phyloP scores from a whole-genome alignment of 768 basidiomycete genomes.

The Collybia sp. region DNA sequence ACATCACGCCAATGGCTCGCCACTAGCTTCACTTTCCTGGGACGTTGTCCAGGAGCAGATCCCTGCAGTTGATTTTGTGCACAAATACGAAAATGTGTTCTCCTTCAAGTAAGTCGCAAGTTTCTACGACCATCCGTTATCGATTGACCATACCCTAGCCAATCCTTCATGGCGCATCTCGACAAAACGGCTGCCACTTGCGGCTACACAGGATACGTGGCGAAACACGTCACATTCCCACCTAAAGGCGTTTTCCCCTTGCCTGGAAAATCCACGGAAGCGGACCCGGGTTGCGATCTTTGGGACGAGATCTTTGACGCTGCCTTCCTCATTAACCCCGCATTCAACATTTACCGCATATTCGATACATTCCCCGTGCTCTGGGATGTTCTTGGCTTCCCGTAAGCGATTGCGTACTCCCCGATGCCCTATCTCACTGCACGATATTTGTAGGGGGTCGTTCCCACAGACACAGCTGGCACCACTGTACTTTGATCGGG shows the following conservation, averaged over 20 bases:
- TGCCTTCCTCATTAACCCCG: slow-evolving; percentile 61
- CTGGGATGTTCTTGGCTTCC: slow-evolving; percentile 84
- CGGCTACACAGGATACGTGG: slow-evolving; percentile 58
- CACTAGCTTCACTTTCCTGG: slow-evolving; percentile 53
- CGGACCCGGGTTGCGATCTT: slow-evolving; percentile 53
- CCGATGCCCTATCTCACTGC: background rate
- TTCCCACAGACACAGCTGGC: slow-evolving; percentile 47
- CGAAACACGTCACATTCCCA: slow-evolving; percentile 62
- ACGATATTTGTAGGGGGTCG: slow-evolving; percentile 37
- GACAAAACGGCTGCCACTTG: slow-evolving; percentile 50
- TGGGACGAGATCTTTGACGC: slow-evolving; percentile 65
- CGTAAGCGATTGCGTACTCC: slow-evolving; percentile 32
- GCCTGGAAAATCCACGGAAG: slow-evolving; percentile 48
- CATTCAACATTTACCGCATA: slow-evolving; percentile 74
- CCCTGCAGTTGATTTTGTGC: slow-evolving; percentile 69
- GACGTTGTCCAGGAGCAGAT: slow-evolving; percentile 64
- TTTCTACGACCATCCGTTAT: too few relatives aligned
- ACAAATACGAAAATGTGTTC: slow-evolving; percentile 68
- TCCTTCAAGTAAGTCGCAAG: slow-evolving; percentile 54
- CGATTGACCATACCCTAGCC: slow-evolving; percentile 26
- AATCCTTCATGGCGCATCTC: slow-evolving; percentile 57
- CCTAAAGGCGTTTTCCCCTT: slow-evolving; percentile 64
- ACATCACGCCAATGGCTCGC: background rate
- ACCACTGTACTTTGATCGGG: slow-evolving; percentile 67
- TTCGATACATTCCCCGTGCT: slow-evolving; percentile 71